phyloP scores from a whole-genome alignment of 2,329 filamentous ascomycete genomes.

The Paracamarosporium sp. region DNA sequence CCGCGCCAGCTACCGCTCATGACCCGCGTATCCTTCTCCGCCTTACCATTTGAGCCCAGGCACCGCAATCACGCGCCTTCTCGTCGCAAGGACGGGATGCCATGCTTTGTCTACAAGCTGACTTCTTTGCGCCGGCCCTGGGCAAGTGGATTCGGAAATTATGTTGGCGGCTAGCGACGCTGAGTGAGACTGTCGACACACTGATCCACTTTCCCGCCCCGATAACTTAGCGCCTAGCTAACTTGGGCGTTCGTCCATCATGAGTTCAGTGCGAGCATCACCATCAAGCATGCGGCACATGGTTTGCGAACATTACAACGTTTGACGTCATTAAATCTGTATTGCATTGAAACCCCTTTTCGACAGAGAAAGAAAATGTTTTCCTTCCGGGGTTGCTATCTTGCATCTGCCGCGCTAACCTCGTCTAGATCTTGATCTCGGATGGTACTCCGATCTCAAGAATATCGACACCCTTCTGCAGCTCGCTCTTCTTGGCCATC shows the following conservation, averaged over 20 bases:
- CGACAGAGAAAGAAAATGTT: neutral
- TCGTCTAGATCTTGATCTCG: slow-evolving; percentile 52
- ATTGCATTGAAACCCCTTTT: neutral
- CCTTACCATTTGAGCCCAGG: neutral
- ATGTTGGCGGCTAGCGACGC: slow-evolving; percentile 26
- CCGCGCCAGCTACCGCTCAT: slow-evolving; percentile 11
- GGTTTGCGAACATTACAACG: neutral
- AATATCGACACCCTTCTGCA: slow-evolving; percentile 66
- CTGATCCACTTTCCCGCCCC: neutral
- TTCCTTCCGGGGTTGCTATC: neutral
- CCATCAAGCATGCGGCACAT: neutral
- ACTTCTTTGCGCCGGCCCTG: slow-evolving; percentile 16
- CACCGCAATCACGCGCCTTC: neutral
- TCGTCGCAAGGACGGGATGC: neutral
- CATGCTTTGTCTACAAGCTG: slow-evolving; percentile 3
- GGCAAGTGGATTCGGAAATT: slow-evolving; percentile 34
- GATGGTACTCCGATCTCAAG: slow-evolving; percentile 53
- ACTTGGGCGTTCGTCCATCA: neutral
- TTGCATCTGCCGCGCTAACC: neutral
- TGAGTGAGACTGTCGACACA: neutral
- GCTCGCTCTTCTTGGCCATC: slow-evolving; percentile 83
- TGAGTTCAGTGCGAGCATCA: neutral
- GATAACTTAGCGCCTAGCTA: neutral
- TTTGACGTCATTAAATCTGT: slow-evolving; percentile 3
- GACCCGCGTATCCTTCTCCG: slow-evolving; percentile 8